Percentiles rank a stretch among this genome's conserved stretches.
Evolutionary conservation across 768 basidiomycete species (phyloP).

Genomic region (Amanita rimosa): DNA sequence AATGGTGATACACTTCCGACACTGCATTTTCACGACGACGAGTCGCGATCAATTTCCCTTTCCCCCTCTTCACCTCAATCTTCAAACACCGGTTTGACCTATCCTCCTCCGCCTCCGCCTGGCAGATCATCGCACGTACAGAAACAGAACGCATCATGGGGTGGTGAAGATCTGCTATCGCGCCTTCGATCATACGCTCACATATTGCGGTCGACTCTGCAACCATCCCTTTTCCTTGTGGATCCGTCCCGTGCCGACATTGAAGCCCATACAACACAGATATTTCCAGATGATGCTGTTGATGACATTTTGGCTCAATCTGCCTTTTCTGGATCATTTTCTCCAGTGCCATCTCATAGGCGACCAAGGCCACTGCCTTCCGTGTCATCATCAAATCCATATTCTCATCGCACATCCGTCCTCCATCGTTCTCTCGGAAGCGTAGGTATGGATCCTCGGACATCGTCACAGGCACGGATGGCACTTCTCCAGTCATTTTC

Average conservation of each 20-base stretch:
- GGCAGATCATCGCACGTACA: conserved; percentile 30
- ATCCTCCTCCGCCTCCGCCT: conserved; percentile 55
- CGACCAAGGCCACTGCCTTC: conserved; percentile 56
- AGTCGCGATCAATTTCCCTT: conserved; percentile 69
- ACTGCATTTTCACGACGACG: conserved; percentile 95
- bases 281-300: conserved; percentile 80
- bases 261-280: conserved; percentile 76
- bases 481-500: conserved; percentile 91
- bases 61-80: conserved; percentile 17
- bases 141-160: conserved; percentile 53
- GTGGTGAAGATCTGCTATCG: conserved; percentile 76
- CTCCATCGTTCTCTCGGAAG: conserved; percentile 70
- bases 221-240: conserved; percentile 78
- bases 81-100: conserved; percentile 26
- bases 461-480: conserved; percentile 60
- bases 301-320: conserved; percentile 80
- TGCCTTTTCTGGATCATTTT: conserved; percentile 64
- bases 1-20: conserved; percentile 80
- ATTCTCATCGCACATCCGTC: conserved; percentile 61
- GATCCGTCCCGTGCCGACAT: conserved; percentile 92
- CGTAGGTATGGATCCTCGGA: conserved; percentile 35
- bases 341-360: conserved; percentile 76
- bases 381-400: conserved; percentile 34
- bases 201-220: conserved; percentile 76
- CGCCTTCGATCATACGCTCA: conserved; percentile 70